Base-by-base conservation (phyloP, 495 filamentous ascomycete species). In the Massariosphaeria phaeospora region DNA sequence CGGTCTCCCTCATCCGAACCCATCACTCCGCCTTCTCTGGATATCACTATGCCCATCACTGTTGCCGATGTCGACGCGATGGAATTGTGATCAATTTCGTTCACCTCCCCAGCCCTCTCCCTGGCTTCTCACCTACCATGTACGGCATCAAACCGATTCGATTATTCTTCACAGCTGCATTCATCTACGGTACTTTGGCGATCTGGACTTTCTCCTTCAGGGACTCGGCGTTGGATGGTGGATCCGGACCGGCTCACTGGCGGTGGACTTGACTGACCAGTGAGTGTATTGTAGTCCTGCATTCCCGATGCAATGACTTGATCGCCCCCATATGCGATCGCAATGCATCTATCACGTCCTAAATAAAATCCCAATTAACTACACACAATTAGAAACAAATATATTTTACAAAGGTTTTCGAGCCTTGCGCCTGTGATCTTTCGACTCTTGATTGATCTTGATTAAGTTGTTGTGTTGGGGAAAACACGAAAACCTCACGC, bases 201-300 rank as follows among this genome's bases (percentile, higher is more conserved):
- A 20, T 20, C 33, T 42, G 54, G 54, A 33, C 13, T 11, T 43
- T 58, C 46, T 47, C 47, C 47, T 29, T n/a, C 18, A 31, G 55
- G n/a, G 24, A 17, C 18, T 52, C 47, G 48, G 47, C 55, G 55
- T 47, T 46, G n/a, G 55, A 24, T 27, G 46, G 30, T 41, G 55
- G 55, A 49, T 26, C 17, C 46, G 46, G 46, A 46, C 47, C 41
- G 46, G 27, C 55, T 44, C 40, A 45, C 39, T 47, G 40, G 31
- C 12, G 47, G 45, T 38, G 33, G 30, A 33, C 41, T 33, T 25
- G 26, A 54, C 27, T 52, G 47, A 52, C 55, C 47, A 58, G n/a
- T n/a, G n/a, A n/a, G n/a, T 58, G 55, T 58, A 58, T 52, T 29
- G 45, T 58, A 52, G 47, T 20, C 40, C 27, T 58, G 55, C 40